These are phyloP conservation scores for Hordeum vulgare DNA, from an alignment of 176 grass and related monocot species.

Conservation along the genomic window DNA sequence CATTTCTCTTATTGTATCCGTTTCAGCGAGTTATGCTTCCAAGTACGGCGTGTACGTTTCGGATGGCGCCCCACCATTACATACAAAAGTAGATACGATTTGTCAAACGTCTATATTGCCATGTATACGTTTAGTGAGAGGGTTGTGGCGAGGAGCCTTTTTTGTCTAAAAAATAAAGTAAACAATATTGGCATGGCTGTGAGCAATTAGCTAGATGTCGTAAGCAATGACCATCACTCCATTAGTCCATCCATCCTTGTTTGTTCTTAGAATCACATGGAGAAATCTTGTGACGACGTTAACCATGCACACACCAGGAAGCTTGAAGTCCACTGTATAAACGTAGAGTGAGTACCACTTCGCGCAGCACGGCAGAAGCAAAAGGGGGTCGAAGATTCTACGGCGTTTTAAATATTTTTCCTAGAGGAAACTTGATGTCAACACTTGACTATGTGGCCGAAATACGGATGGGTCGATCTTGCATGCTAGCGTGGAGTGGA, in stretches of 20 bases:
- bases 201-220: background rate
- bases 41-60: no score
- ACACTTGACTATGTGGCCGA: constrained; percentile 10
- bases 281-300: background rate
- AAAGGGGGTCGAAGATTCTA: no score
- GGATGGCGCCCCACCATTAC: no score
- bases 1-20: no score
- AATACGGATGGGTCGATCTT: background rate
- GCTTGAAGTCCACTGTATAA: background rate
- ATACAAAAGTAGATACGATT: no score
- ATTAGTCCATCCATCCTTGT: background rate
- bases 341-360: no score
- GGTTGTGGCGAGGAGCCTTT: no score
- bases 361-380: no score
- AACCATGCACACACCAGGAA: no score
- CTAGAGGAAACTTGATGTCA: constrained; percentile 11
- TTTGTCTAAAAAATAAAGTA: background rate
- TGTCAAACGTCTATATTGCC: no score
- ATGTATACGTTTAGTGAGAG: no score
- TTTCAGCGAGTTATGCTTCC: no score
- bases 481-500: background rate
- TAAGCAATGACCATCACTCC: background rate
- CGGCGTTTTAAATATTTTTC: background rate
- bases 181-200: background rate
- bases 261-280: background rate